Conservation (phyloP, 352 stramenopile genomes). For the Blastocystis sp. region DNA sequence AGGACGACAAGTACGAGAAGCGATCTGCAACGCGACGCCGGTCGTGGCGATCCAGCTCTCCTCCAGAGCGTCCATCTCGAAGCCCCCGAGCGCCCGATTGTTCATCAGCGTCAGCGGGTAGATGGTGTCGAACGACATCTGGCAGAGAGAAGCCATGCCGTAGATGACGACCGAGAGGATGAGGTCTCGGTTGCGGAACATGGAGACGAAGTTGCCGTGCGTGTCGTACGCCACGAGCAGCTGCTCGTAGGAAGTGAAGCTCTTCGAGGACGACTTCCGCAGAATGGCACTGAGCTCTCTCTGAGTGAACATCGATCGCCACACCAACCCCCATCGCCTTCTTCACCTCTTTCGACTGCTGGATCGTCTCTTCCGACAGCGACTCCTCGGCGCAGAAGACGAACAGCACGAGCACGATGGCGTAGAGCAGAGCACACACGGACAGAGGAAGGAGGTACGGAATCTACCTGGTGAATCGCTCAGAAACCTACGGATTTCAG, state of each 20-base stretch:
- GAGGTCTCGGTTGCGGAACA: slow-evolving; percentile 37
- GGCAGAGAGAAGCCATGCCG: not conserved
- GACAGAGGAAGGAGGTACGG: slow-evolving; percentile 39
- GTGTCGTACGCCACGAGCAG: slow-evolving; percentile 26
- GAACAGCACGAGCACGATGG: slow-evolving; percentile 25
- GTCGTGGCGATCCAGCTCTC: slow-evolving; percentile 25
- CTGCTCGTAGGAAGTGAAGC: slow-evolving; percentile 29
- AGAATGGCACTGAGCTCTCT: slow-evolving; percentile 13
- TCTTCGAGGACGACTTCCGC: not conserved
- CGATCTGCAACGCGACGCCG: not conserved
- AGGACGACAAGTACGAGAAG: not conserved
- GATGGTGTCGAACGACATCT: slow-evolving; percentile 42
- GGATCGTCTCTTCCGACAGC: slow-evolving; percentile 34
- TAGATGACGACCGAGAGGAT: slow-evolving; percentile 18
- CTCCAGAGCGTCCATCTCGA: slow-evolving; percentile 32
- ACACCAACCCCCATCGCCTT: not conserved
- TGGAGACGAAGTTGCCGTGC: not conserved
- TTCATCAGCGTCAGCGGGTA: slow-evolving; percentile 56
- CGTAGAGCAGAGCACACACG: slow-evolving; percentile 18
- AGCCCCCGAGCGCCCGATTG: not conserved
- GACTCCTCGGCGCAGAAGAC: slow-evolving; percentile 38
- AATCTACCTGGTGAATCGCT: not conserved
- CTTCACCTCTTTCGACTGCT: not conserved
- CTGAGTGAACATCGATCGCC: not conserved
- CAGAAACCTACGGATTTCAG: not conserved